Percentiles rank a stretch among this genome's conserved stretches.
Evolutionary conservation across 441 rosid genomes (phyloP).

Genomic region (Breynia disticha): DNA sequence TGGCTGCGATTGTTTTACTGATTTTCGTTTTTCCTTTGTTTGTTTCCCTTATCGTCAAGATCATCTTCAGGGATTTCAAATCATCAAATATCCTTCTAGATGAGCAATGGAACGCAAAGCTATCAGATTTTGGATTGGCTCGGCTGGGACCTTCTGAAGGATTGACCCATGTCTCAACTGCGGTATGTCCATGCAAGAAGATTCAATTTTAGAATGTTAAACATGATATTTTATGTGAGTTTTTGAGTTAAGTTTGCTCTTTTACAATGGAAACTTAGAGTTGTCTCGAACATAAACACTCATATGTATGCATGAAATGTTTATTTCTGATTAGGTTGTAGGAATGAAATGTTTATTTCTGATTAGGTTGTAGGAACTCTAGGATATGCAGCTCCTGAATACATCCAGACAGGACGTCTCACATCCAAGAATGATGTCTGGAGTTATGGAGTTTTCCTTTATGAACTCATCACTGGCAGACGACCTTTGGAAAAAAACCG

Average conservation of each 20-base stretch:
- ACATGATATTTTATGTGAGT: neutral
- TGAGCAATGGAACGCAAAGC: conserved; percentile 83
- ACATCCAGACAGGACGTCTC: conserved; percentile 77
- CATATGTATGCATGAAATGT: neutral
- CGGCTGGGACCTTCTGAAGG: conserved; percentile 88
- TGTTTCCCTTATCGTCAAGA: conserved; percentile 27
- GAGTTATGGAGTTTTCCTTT: conserved; percentile 92
- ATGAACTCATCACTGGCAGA: conserved; percentile 84
- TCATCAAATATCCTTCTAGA: conserved; percentile 87
- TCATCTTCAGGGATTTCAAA: conserved; percentile 85
- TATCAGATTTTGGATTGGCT: conserved; percentile 92
- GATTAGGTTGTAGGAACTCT: conserved; percentile 83
- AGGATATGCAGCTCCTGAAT: conserved; percentile 98
- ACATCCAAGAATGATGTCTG: conserved; percentile 83
- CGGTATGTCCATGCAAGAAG: conserved; percentile 33
- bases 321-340: conserved; percentile 24
- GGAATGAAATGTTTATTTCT: conserved; percentile 8
- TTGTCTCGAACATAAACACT: neutral
- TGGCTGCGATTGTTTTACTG: neutral
- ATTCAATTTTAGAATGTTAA: conserved; percentile 2
- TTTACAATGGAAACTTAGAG: neutral
- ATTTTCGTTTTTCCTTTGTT: conserved; percentile 2
- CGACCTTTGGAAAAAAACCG: conserved; percentile 71
- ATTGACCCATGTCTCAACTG: conserved; percentile 83
- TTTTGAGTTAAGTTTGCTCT: too few species aligned